These are phyloP conservation scores for Sugiyamaella paludigena DNA, from an alignment of 1,139 yeast species.

Conservation along the genomic window DNA sequence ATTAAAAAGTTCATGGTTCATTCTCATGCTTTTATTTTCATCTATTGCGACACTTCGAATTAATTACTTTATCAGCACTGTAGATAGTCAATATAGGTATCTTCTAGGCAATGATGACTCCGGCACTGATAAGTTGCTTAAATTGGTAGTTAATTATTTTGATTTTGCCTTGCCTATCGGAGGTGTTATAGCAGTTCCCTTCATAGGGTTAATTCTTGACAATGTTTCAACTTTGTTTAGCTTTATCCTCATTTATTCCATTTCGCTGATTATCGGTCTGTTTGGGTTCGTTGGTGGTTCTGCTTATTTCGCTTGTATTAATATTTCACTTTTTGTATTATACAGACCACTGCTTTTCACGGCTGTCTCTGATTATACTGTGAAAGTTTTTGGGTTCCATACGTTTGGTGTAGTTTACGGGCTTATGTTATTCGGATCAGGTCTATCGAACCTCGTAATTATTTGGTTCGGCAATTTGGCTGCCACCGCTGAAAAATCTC, in stretches of 20 bases:
- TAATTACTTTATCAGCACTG: constrained; percentile 87
- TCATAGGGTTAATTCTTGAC: constrained; percentile 80
- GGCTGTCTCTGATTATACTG: constrained; percentile 84
- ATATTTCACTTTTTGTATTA: constrained; percentile 53
- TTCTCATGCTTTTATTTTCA: constrained; percentile 72
- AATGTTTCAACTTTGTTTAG: constrained; percentile 63
- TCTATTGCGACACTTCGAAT: constrained; percentile 86
- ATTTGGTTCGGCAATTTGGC: constrained; percentile 53
- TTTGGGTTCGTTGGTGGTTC: constrained; percentile 49
- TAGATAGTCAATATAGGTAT: constrained; percentile 72
- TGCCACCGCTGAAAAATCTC: neutral
- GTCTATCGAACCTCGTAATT: constrained; percentile 64
- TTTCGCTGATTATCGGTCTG: constrained; percentile 63
- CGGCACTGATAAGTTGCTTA: constrained; percentile 42
- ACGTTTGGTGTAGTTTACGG: constrained; percentile 95
- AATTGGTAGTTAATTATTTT: constrained; percentile 64
- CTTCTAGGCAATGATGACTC: constrained; percentile 44
- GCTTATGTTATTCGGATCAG: constrained; percentile 49
- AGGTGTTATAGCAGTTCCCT: constrained; percentile 79
- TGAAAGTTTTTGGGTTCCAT: constrained; percentile 89
- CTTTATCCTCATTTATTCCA: constrained; percentile 49
- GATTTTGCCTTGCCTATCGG: constrained; percentile 86
- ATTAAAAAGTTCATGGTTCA: constrained; percentile 73
- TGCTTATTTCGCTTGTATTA: neutral
- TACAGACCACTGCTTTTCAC: constrained; percentile 92